A percentile compares a stretch with the other conserved stretches of the same genome.
Conservation (phyloP, 139 green algal genomes). For the Coccomyxa sp. region DNA sequence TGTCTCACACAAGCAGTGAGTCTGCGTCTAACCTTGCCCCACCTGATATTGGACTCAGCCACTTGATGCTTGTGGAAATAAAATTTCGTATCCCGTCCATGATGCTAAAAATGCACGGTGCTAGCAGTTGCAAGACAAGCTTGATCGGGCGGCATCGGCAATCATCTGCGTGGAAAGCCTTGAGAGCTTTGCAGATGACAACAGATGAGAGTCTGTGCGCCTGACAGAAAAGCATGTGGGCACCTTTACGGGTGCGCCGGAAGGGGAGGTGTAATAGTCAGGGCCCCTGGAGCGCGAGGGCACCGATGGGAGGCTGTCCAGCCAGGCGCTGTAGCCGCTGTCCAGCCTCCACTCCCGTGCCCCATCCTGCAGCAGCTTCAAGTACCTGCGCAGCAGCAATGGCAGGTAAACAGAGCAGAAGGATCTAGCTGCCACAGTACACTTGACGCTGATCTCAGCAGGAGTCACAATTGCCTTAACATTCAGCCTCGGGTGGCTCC, state of each 20-base stretch:
- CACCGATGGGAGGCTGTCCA: constrained; percentile 20
- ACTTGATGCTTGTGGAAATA: no score
- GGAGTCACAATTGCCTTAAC: no score
- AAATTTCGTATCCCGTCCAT: neutral
- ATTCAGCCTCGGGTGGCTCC: no score
- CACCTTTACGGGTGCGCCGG: neutral
- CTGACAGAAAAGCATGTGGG: neutral
- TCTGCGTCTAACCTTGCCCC: no score
- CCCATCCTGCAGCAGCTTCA: constrained; percentile 35
- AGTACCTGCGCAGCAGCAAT: constrained; percentile 29
- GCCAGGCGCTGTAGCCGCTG: constrained; percentile 25
- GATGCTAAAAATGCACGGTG: neutral
- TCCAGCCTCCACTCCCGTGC: constrained; percentile 34
- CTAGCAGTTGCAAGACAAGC: neutral
- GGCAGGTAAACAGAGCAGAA: neutral
- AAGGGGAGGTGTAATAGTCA: constrained; percentile 23
- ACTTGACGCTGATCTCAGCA: no score
- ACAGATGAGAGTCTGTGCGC: neutral
- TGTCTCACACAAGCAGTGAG: no score
- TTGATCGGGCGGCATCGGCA: neutral
- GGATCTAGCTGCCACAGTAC: no score
- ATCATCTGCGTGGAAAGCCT: neutral
- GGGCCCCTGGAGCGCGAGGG: constrained; percentile 2
- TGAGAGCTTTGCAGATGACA: neutral
- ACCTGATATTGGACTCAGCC: no score